phyloP scores from a whole-genome alignment of 2,329 filamentous ascomycete genomes.

The Delphinella strobiligena region DNA sequence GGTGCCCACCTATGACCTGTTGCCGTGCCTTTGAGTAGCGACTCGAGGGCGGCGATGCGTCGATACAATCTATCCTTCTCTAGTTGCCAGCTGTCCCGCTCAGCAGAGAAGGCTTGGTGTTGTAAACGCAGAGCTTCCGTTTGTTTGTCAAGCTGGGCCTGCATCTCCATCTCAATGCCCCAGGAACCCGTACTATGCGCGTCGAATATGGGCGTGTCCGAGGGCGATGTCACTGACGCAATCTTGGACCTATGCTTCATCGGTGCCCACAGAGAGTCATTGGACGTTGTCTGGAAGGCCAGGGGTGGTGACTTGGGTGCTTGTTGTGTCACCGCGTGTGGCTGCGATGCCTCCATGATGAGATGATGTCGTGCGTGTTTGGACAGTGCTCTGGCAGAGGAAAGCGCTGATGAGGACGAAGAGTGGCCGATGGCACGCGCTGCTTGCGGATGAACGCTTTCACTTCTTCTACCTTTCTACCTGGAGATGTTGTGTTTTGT shows the following conservation, averaged over 20 bases:
- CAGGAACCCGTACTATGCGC: slow-evolving; percentile 8
- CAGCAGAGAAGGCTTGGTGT: slow-evolving; percentile 22
- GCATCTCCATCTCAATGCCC: slow-evolving; percentile 13
- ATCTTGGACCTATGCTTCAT: slow-evolving; percentile 1
- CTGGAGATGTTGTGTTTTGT: too few species aligned
- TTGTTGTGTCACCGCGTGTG: background rate
- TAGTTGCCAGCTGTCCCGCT: slow-evolving; percentile 21
- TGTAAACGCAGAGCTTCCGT: slow-evolving; percentile 18
- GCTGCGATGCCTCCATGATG: slow-evolving; percentile 1
- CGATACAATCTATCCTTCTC: slow-evolving; percentile 20
- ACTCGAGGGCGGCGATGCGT: slow-evolving; percentile 22
- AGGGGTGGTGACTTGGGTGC: slow-evolving; percentile 22
- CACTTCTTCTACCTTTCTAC: too few species aligned
- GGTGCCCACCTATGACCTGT: slow-evolving; percentile 20
- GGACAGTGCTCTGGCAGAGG: background rate
- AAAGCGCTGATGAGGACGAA: too few species aligned
- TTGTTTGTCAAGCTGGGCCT: slow-evolving; percentile 23
- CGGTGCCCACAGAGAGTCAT: slow-evolving; percentile 21
- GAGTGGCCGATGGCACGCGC: too few species aligned
- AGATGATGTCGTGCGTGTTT: background rate
- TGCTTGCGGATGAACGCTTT: too few species aligned
- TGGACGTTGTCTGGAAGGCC: slow-evolving; percentile 22
- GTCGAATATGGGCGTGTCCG: slow-evolving; percentile 1
- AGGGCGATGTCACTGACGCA: slow-evolving; percentile 2
- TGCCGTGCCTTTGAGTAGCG: slow-evolving; percentile 17